Percentiles rank a stretch among this genome's conserved stretches.
These are phyloP conservation scores for Penicillium salamii DNA, from an alignment of 495 filamentous ascomycete species.

Conservation along the genomic window DNA sequence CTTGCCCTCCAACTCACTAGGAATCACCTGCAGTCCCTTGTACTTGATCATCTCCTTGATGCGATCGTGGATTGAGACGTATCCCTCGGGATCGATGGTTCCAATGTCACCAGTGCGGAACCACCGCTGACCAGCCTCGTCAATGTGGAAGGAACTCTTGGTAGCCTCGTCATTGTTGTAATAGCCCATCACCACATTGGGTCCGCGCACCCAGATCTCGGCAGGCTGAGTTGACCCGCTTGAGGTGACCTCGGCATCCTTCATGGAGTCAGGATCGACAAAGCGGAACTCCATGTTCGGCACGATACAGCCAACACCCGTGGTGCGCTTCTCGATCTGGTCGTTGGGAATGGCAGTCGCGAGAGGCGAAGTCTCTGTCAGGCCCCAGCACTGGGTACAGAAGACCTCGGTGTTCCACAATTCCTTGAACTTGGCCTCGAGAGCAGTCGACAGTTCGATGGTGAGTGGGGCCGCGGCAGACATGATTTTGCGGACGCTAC, in stretches of 20 bases:
- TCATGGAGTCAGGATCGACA: slow-evolving; percentile 42
- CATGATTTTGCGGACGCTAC: slow-evolving; percentile 66
- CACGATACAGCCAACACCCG: slow-evolving; percentile 57
- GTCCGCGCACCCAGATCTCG: slow-evolving; percentile 56
- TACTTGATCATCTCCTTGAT: slow-evolving; percentile 83
- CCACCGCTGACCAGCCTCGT: slow-evolving; percentile 49
- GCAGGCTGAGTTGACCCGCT: slow-evolving; percentile 48
- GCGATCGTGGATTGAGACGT: slow-evolving; percentile 63
- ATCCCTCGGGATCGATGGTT: slow-evolving; percentile 49
- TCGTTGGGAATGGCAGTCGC: slow-evolving; percentile 43
- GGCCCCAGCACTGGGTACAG: slow-evolving; percentile 72
- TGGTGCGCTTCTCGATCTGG: slow-evolving; percentile 51
- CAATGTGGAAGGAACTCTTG: slow-evolving; percentile 50
- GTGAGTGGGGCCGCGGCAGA: slow-evolving; percentile 80
- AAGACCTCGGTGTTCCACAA: slow-evolving; percentile 51
- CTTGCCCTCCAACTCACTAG: slow-evolving; percentile 72
- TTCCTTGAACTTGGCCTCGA: slow-evolving; percentile 52
- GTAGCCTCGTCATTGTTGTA: slow-evolving; percentile 65
- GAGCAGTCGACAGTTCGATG: slow-evolving; percentile 57
- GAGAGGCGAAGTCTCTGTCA: slow-evolving; percentile 60
- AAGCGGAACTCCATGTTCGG: slow-evolving; percentile 59
- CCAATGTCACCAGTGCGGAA: slow-evolving; percentile 58
- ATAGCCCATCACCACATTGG: slow-evolving; percentile 65
- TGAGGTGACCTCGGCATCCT: slow-evolving; percentile 35
- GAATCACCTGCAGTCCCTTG: slow-evolving; percentile 72